These are phyloP conservation scores for Xylaria sp. DNA, from an alignment of 2,329 filamentous ascomycete species.

Conservation along the genomic window DNA sequence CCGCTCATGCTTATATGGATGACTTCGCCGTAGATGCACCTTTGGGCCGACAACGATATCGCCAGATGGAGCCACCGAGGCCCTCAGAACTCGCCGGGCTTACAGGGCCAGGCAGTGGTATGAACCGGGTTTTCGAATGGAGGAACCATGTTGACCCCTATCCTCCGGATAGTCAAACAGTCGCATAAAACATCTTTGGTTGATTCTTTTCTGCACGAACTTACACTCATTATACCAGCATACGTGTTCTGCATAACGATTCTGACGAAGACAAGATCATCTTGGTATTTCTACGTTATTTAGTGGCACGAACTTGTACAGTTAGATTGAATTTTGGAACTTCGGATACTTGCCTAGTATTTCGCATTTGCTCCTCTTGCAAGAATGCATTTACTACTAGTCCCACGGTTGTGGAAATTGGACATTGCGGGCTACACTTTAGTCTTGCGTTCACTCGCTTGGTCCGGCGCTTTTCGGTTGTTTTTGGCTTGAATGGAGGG, in stretches of 20 bases:
- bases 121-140: slow-evolving; percentile 49
- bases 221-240: slow-evolving; percentile 14
- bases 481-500: slow-evolving; percentile 14
- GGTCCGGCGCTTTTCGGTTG: slow-evolving; percentile 6
- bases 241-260: slow-evolving; percentile 25
- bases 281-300: slow-evolving; percentile 19
- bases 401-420: slow-evolving; percentile 3
- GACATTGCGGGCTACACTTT: slow-evolving; percentile 12
- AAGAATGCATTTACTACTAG: slow-evolving; percentile 12
- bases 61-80: slow-evolving; percentile 41
- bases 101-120: slow-evolving; percentile 47
- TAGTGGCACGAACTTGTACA: slow-evolving; percentile 28
- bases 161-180: slow-evolving; percentile 33
- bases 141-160: slow-evolving; percentile 43
- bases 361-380: slow-evolving; percentile 7
- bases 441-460: slow-evolving; percentile 25
- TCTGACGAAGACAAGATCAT: slow-evolving; percentile 32
- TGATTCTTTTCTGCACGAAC: slow-evolving; percentile 4
- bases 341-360: slow-evolving; percentile 14
- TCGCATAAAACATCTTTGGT: slow-evolving; percentile 26
- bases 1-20: slow-evolving; percentile 43
- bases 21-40: slow-evolving; percentile 42
- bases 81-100: slow-evolving; percentile 48
- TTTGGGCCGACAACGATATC: slow-evolving; percentile 39
- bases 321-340: slow-evolving; percentile 30